Evolutionary conservation across 306 rosid species (phyloP), one percentile per base, ranked within the genome.

Genomic region (Trichosanthes truncata): DNA sequence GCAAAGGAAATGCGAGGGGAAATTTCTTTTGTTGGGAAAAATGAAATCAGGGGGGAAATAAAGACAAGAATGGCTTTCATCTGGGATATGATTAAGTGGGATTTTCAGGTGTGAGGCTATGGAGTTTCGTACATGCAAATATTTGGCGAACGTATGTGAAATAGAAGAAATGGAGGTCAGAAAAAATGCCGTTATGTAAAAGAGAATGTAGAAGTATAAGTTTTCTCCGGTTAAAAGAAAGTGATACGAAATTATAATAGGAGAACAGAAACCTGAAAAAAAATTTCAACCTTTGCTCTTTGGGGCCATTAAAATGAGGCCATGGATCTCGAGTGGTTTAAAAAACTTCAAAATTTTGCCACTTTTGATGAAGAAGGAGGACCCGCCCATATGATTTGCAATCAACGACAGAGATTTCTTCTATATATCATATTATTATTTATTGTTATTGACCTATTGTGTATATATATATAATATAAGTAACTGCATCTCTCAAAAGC

Each of bases 121-220:
- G 43, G 67, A 79, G 82, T 74, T 49, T 0, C 79, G 62, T 83
- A 77, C 86, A 84, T 87, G 88, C 89, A 80, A 74, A 74, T 74
- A 66, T 61, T 61, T 31, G 33, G 33, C 63, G 12, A 57, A 48
- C 7, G 38, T 25, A 61, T 61, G 67, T 61, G 67, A 9, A 25
- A 25, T 14, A 8, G 11, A 26, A 11, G 8, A 60, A 60, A 60
- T 60, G 71, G 21, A 35, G 71, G 10, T 33, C 18, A 13, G 46
- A 17, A 38, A 17, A 63, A 35, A 40, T 68, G 9, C 14, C 20
- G 56, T 72, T 46, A 72, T 72, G 77, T 69, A 5, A 40, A n/a
- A 14, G 35, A 5, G 35, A 68, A 69, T 41, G 29, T 67, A 20
- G 74, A 67, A 67, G 38, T 9, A 9, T 17, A 12, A n/a, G 10